Base-by-base conservation (phyloP, 805 yeast species). In the Candida awuae region DNA sequence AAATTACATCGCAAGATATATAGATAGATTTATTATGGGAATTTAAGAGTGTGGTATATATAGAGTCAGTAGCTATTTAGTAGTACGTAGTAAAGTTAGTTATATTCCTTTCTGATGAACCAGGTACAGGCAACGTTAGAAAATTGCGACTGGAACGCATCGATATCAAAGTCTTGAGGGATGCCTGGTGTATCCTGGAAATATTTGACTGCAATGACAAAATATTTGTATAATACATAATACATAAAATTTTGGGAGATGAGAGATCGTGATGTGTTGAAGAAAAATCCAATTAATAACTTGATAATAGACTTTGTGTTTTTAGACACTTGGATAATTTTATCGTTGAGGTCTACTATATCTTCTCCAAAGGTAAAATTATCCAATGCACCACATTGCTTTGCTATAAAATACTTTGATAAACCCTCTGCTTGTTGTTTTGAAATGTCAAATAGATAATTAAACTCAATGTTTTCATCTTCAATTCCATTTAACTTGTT, bases 261-360 rank as follows among this genome's bases (percentile, higher is more conserved):
- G 8, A 42, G 31, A 3, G 56, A 51, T 32, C 50, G 48, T 28
- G 60, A 53, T 8, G 55, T 51, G 37, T 52, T 55, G 41, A 52
- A 57, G 42, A 52, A 57, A 36, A 58, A 55, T 14, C 53, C 55
- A 35, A 52, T 48, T 20, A 58, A 18, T n/a, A 47, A 49, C 15
- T 44, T 45, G 3, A 55, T 35, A 22, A 56, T 34, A 10, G 45
- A 35, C 20, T 38, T 25, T 12, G 58, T 50, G 21, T 48, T 42
- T 5, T 39, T 19, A n/a, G 49, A 37, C 17, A 50, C 32, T 22
- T 36, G 19, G 32, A 47, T 43, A 8, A 55, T 21, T 23, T 41
- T 38, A n/a, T 32, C 28, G 16, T 35, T 36, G 3, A 43, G 15
- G 6, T 35, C 9, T 8, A 29, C 21, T 15, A 45, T 35, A n/a